Evolutionary conservation across 1,284 basidiomycete species (phyloP), one percentile per base, ranked within the genome.

Genomic region (Meira miltonrushii): DNA sequence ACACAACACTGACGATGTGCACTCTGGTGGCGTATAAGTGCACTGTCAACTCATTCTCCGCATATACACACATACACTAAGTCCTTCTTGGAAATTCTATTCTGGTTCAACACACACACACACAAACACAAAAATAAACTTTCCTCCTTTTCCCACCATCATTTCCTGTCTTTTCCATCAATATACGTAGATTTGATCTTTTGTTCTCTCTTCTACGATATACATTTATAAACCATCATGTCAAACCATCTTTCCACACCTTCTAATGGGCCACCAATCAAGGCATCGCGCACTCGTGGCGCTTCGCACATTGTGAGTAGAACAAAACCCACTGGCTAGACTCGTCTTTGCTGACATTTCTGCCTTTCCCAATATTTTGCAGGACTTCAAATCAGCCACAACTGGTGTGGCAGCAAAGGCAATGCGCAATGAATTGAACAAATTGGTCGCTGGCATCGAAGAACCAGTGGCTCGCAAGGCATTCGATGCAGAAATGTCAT

Each of bases 361-460:
- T 8, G 43, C 7, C 8, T 3, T 33, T 47, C 15, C 58, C n/a
- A n/a, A n/a, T n/a, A n/a, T 33, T 33, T 33, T 33, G 57, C 54
- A 81, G 80, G 80, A 95, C 83, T 95, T 95, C 86, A 94, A 95
- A 84, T 94, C 92, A 43, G 94, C 94, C 68, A 95, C 93, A 59
- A 97, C 94, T 51, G 94, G 94, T 71, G 89, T 98, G 73, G 89
- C 92, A 41, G 91, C 92, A 71, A 97, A 96, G 83, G 85, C 92
- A 61, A 97, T 97, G 95, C 88, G 92, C 82, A 96, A 97, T 79
- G 94, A 98, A 83, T 88, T 98, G 81, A 89, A 90, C 80, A 86
- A 86, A 77, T 88, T 98, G 84, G 91, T 97, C 75, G 82, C 67
- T n/a, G 72, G 66, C 33, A 70, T 78, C 59, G 68, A 77, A 66